A percentile compares a stretch with the other conserved stretches of the same genome.
These are phyloP conservation scores for Cymodocea nodosa DNA, from an alignment of 116 monocot species.

Conservation along the genomic window DNA sequence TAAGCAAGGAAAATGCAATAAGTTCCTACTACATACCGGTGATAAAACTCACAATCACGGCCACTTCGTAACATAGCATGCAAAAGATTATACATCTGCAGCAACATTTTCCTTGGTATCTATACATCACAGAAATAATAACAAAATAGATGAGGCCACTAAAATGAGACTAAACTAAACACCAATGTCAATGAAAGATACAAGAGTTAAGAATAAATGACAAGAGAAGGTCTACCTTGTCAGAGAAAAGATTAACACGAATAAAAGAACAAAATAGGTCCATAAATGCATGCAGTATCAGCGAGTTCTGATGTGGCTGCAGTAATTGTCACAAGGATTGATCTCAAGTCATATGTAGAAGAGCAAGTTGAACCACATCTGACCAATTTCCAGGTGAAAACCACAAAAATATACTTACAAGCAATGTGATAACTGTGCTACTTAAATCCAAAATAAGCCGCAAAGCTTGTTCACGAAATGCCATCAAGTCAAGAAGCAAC, in stretches of 20 bases:
- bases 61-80: conserved; percentile 70
- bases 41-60: conserved; percentile 90
- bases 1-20: neutral
- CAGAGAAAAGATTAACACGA: conserved; percentile 85
- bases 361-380: neutral
- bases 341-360: neutral
- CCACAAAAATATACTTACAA: conserved; percentile 33
- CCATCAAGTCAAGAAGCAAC: conserved; percentile 96
- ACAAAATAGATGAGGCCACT: too few relatives aligned
- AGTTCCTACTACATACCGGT: conserved; percentile 12
- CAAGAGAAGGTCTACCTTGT: conserved; percentile 45
- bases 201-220: neutral
- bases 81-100: conserved; percentile 85
- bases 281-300: conserved; percentile 98
- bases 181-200: neutral
- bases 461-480: conserved; percentile 95
- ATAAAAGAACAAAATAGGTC: conserved; percentile 96
- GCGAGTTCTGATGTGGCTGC: conserved; percentile 97
- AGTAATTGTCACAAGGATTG: conserved; percentile 8
- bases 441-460: conserved; percentile 88
- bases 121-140: conserved; percentile 13
- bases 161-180: neutral
- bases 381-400: neutral
- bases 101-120: conserved; percentile 99
- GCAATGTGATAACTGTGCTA: conserved; percentile 94